These are phyloP conservation scores for Anethum foeniculum DNA, from an alignment of 140 eudicot species.

Conservation along the genomic window DNA sequence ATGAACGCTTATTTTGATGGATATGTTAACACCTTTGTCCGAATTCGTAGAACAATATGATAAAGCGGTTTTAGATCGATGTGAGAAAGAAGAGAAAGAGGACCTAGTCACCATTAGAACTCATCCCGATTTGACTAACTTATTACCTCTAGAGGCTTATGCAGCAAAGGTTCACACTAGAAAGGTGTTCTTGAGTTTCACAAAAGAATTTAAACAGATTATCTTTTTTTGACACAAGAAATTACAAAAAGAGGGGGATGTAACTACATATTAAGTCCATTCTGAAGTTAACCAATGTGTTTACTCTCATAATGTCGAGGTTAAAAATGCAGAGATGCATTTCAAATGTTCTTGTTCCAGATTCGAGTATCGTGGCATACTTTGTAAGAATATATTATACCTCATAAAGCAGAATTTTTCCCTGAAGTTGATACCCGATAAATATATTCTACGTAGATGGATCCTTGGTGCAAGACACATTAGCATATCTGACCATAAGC, in stretches of 20 bases:
- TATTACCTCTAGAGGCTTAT: background rate
- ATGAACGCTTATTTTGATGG: background rate
- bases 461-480: background rate
- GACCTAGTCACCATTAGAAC: background rate
- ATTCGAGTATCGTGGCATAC: background rate
- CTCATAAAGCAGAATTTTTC: background rate
- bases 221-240: background rate
- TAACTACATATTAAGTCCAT: background rate
- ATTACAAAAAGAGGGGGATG: background rate
- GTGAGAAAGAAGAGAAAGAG: background rate
- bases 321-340: background rate
- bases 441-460: background rate
- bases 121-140: background rate
- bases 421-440: background rate
- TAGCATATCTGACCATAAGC: background rate
- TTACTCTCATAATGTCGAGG: background rate
- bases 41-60: background rate
- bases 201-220: background rate
- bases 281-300: background rate
- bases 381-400: background rate
- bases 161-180: background rate
- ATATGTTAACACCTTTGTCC: background rate
- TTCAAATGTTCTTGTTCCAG: background rate
- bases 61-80: background rate
- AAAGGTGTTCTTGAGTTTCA: background rate